These are phyloP conservation scores for Jaapia argillacea DNA, from an alignment of 768 basidiomycete genomes.

Conservation along the genomic window DNA sequence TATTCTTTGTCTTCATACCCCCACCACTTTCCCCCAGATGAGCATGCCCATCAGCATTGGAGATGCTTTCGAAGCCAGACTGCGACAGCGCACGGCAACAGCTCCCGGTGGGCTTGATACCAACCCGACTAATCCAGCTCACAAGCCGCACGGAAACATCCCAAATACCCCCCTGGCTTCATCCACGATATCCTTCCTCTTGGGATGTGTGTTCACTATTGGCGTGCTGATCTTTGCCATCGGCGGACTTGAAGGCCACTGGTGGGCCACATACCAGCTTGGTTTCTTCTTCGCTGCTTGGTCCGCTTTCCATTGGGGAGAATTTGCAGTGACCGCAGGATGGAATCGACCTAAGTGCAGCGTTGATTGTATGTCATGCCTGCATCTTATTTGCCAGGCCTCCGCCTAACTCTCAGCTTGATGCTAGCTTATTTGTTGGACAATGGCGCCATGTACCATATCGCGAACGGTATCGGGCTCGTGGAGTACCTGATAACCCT, in stretches of 20 bases:
- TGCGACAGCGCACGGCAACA: conserved; percentile 30
- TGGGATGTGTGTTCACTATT: conserved; percentile 62
- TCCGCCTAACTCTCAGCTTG: conserved; percentile 6
- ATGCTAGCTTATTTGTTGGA: conserved; percentile 82
- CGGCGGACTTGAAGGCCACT: conserved; percentile 33
- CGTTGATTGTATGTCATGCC: conserved; percentile 74
- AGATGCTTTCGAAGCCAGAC: conserved; percentile 30
- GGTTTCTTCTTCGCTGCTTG: conserved; percentile 79
- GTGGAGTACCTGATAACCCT: conserved; percentile 68
- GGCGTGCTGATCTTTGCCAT: conserved; percentile 40
- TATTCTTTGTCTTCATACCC: too few relatives aligned
- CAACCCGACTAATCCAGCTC: conserved; percentile 28
- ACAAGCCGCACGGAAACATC: conserved; percentile 41
- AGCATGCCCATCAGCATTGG: too few relatives aligned
- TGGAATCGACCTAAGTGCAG: conserved; percentile 92
- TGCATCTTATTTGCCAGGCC: neutral
- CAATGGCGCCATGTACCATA: conserved; percentile 78
- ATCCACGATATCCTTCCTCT: conserved; percentile 72
- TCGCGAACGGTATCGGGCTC: conserved; percentile 72
- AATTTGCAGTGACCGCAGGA: conserved; percentile 92
- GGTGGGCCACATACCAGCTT: conserved; percentile 68
- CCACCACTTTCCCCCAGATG: too few relatives aligned
- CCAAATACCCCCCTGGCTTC: conserved; percentile 87
- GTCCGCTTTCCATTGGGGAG: conserved; percentile 87
- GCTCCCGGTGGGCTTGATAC: conserved; percentile 40